Evolutionary conservation across 345 rosid species (phyloP).

Genomic region (Streptanthus diversifolius): DNA sequence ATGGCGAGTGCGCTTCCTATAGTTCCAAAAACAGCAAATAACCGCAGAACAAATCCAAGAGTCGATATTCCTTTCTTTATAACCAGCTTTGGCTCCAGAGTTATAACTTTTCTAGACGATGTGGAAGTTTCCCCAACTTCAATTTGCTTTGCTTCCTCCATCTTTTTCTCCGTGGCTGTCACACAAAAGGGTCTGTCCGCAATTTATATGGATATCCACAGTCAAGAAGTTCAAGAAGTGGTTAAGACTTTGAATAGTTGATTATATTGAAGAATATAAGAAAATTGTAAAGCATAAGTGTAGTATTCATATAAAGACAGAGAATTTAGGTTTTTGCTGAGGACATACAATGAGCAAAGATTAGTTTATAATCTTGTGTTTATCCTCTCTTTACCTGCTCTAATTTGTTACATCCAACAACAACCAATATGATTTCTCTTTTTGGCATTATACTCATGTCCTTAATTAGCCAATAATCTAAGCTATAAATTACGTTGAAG

Average conservation of each 20-base stretch:
- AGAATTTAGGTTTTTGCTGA: conserved; percentile 35
- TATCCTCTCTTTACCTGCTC: conserved; percentile 28
- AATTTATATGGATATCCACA: conserved; percentile 1
- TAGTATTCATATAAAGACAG: conserved; percentile 24
- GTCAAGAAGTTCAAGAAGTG: conserved; percentile 10
- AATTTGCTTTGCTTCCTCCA: conserved; percentile 32
- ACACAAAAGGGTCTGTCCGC: not conserved
- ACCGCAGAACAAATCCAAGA: not conserved
- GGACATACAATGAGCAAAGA: conserved; percentile 35
- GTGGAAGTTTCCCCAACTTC: conserved; percentile 32
- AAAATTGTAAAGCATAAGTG: not conserved
- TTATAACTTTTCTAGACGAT: conserved; percentile 17
- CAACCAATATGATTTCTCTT: conserved; percentile 16
- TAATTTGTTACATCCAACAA: conserved; percentile 30
- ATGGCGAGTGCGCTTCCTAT: conserved; percentile 21
- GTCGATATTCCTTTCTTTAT: conserved; percentile 25
- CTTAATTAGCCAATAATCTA: not conserved
- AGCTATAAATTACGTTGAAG: not conserved
- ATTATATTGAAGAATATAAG: conserved; percentile 2
- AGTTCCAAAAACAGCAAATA: conserved; percentile 7
- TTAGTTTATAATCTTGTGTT: conserved; percentile 23
- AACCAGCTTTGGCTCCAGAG: conserved; percentile 9
- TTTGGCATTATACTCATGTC: conserved; percentile 23
- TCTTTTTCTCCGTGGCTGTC: conserved; percentile 1
- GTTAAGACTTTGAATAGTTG: conserved; percentile 25